Conservation (phyloP, 2,329 filamentous ascomycete genomes). For the Zarea fungicola region DNA sequence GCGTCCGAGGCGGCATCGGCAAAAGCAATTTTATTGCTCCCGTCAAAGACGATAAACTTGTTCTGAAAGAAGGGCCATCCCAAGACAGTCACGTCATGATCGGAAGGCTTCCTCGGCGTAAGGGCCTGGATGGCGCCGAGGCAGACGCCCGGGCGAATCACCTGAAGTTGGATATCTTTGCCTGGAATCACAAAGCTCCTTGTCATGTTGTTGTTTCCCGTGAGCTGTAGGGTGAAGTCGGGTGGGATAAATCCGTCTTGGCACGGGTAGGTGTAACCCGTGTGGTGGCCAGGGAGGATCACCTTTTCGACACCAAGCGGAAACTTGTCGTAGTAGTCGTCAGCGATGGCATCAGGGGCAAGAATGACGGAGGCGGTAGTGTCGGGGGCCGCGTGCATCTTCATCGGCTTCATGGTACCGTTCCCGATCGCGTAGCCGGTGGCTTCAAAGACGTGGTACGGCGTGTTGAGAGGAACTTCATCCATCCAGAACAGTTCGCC, state of each 20-base stretch:
- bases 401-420: not conserved
- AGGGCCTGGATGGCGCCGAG: not conserved
- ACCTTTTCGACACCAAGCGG: not conserved
- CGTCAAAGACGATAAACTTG: not conserved
- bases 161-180: not conserved
- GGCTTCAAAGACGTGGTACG: not conserved
- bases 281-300: not conserved
- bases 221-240: not conserved
- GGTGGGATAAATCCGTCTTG: not conserved
- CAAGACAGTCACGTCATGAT: not conserved
- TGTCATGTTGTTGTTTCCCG: not conserved
- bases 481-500: not conserved
- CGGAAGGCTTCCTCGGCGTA: not conserved
- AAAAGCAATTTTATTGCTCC: not conserved
- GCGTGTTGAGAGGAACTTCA: not conserved
- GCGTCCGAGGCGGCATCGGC: not conserved
- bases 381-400: not conserved
- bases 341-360: not conserved
- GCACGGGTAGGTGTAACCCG: not conserved
- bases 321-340: not conserved
- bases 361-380: not conserved
- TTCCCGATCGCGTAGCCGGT: not conserved
- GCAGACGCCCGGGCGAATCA: not conserved
- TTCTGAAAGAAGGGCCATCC: not conserved
- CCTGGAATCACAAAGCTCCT: not conserved